These are phyloP conservation scores for Dacryopinax primogenitus DNA, from an alignment of 768 basidiomycete genomes.

Conservation along the genomic window DNA sequence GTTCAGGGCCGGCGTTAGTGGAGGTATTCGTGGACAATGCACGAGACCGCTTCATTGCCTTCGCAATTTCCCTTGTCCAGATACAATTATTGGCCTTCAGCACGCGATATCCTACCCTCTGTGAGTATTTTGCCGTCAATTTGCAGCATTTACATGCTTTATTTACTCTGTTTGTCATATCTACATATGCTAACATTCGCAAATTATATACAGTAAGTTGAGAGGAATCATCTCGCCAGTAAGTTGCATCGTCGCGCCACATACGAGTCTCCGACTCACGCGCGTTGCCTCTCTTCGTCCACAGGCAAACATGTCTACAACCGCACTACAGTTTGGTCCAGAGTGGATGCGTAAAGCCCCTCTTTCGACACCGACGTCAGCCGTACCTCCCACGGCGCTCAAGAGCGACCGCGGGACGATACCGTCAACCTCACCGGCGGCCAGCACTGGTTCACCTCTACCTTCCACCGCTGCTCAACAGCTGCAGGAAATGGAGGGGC, in stretches of 20 bases:
- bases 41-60: not conserved
- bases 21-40: not conserved
- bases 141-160: not conserved
- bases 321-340: conserved; percentile 74
- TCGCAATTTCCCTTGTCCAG: conserved; percentile 9
- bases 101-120: conserved; percentile 1
- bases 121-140: not conserved
- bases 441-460: not conserved
- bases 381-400: conserved; percentile 1
- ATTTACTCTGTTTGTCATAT: not conserved
- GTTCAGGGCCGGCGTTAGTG: conserved; percentile 2
- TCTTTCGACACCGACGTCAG: conserved; percentile 1
- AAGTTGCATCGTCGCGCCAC: not conserved
- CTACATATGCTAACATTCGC: not conserved
- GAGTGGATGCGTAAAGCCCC: conserved; percentile 66
- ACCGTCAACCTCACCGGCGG: not conserved
- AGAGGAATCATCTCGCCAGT: conserved; percentile 4
- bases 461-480: not conserved
- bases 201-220: not conserved
- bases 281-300: not conserved
- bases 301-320: conserved; percentile 31
- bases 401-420: not conserved
- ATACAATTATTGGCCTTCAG: not conserved
- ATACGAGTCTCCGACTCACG: not conserved
- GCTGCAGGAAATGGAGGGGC: not conserved